Evolutionary conservation across 2,329 filamentous ascomycete genomes (phyloP), one percentile per base, ranked within the genome.

Genomic region (Ceratocystis lukuohia): DNA sequence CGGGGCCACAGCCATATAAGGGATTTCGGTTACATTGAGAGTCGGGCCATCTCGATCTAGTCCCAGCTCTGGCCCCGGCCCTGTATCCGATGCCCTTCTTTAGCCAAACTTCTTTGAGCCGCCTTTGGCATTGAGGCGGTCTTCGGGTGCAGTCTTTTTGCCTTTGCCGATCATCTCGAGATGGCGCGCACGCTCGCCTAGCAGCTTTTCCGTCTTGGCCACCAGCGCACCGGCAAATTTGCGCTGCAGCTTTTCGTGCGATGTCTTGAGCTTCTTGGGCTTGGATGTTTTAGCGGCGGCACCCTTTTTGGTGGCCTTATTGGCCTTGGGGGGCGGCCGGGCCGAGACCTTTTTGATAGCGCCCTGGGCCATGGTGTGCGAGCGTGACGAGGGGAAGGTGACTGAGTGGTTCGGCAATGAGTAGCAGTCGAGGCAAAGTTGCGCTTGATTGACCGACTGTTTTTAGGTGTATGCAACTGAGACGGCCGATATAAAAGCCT

Each of bases 131-230:
- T 64, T 62, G 56, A 70, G 25, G 33, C 59, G 65, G 20, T 70
- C 68, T 62, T 72, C 67, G 37, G 72, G 74, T 62, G 74, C 71
- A 61, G 75, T 75, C 73, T 80, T 83, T 74, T 82, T 81, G 8
- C 80, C 79, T 74, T 81, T 79, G 41, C 81, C 82, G 68, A 85
- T 82, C 69, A 85, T 72, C 76, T 85, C 83, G 28, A 85, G 74
- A 68, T 85, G 83, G 0, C 83, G 82, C 4, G 81, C 83, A 7
- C 82, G 76, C 76, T 84, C 81, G 68, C 82, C 82, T 50, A 85
- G 77, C 71, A 85, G 75, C 69, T 77, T 76, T 76, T 85, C 83
- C 41, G 83, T 85, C 75, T 78, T 77, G 67, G 76, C 76, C 56
- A 77, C 78, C 72, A 85, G 76, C 61, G 82, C 82, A 2, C 80